A percentile compares a stretch with the other conserved stretches of the same genome.
Conservation (phyloP, 75 land plant species). For the Cryptomeria japonica region DNA sequence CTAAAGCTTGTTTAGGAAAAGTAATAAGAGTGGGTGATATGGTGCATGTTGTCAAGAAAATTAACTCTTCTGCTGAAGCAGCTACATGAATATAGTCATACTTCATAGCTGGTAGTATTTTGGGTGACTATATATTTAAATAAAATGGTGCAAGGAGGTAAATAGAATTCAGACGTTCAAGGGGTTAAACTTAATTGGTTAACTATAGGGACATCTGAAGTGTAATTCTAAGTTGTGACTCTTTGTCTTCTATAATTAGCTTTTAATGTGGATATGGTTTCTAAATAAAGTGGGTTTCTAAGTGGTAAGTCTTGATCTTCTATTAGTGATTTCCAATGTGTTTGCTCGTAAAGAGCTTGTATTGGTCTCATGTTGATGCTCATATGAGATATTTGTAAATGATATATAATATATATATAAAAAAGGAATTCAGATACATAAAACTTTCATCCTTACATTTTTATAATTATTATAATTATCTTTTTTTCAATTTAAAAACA, state of each 20-base stretch:
- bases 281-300: too few species aligned
- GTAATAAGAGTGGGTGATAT: conserved; percentile 53
- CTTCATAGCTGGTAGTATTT: neutral
- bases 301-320: too few species aligned
- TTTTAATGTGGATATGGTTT: too few species aligned
- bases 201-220: too few species aligned
- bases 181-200: too few species aligned
- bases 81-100: conserved; percentile 27
- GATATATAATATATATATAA: too few species aligned
- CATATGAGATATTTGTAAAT: too few species aligned
- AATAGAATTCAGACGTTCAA: neutral
- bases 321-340: too few species aligned
- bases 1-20: conserved; percentile 19
- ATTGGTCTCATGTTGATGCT: too few species aligned
- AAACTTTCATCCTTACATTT: neutral
- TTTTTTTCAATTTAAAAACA: neutral
- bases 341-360: too few species aligned
- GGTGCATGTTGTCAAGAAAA: conserved; percentile 32
- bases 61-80: conserved; percentile 46
- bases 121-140: neutral
- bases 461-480: neutral
- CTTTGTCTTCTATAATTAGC: too few species aligned
- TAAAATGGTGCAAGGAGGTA: neutral
- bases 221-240: too few species aligned
- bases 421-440: neutral